Evolutionary conservation across 768 basidiomycete species (phyloP), one percentile per base, ranked within the genome.

Genomic region (Holtermanniella nyarrowii): DNA sequence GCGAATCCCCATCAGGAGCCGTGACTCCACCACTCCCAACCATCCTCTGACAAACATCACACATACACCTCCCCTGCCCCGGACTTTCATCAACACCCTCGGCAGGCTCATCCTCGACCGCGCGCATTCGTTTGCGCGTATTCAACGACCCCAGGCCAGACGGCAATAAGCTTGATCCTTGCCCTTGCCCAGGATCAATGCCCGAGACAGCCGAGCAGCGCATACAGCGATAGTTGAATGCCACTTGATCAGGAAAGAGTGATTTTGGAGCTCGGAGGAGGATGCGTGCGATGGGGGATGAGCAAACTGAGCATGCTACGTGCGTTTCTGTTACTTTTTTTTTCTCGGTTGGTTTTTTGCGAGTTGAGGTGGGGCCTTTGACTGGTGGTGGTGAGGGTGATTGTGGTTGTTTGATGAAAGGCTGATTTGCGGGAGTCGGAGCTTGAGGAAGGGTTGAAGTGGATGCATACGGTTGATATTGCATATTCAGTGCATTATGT

Each of bases 21-120:
- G 57, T 16, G 4, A 66, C 46, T 22, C 44, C 41, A 2, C 67
- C 67, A 1, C 53, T 48, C 1, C 58, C 67, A 7, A 58, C 46
- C 31, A 65, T 48, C 46, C 67, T 57, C 49, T 69, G 67, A 53
- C 67, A 69, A 5, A 69, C 67, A 57, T 69, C 67, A 47, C 67
- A 69, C 40, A 60, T 64, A 26, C 55, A 43, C 44, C 62, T 57
- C 27, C 56, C 56, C 12, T 53, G 44, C 31, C 31, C 54, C 16
- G 44, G 39, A 22, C 54, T 53, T 13, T 40, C 25, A 10, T 58
- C 67, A 27, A 62, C 61, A 27, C 66, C 65, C 13, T 64, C n/a
- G n/a, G n/a, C n/a, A n/a, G n/a, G n/a, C n/a, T n/a, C 62, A n/a
- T 49, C 48, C 46, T 68, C 64, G 47, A 65, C 47, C 3, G 37